Conservation (phyloP, 2,329 filamentous ascomycete genomes). For the Microdochium trichocladiopsis region DNA sequence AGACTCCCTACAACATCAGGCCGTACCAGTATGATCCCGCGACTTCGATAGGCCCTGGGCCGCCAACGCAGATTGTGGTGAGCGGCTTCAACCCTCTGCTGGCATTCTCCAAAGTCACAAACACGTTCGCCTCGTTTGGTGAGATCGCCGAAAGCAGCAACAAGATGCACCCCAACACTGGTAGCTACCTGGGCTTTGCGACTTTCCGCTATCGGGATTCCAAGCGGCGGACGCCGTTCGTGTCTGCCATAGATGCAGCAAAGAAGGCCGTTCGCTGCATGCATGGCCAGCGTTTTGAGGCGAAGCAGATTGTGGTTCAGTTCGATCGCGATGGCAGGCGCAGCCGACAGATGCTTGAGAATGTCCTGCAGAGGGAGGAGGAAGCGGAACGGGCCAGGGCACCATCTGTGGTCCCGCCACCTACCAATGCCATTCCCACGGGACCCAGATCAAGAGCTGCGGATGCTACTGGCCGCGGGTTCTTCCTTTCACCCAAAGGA, state of each 20-base stretch:
- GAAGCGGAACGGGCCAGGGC: constrained; percentile 36
- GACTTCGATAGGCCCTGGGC: constrained; percentile 81
- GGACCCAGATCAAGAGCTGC: constrained; percentile 21
- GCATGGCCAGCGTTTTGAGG: constrained; percentile 73
- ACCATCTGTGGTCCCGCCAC: constrained; percentile 11
- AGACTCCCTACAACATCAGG: constrained; percentile 71
- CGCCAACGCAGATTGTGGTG: constrained; percentile 84
- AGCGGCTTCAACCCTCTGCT: constrained; percentile 94
- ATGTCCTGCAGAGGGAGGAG: constrained; percentile 61
- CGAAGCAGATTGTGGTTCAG: constrained; percentile 71
- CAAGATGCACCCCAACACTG: constrained; percentile 90
- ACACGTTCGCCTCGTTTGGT: constrained; percentile 73
- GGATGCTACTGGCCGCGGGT: constrained; percentile 52
- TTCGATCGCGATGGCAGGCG: constrained; percentile 83
- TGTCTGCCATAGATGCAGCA: constrained; percentile 73
- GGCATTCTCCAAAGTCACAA: constrained; percentile 68
- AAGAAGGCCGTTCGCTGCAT: constrained; percentile 71
- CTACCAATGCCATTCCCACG: constrained; percentile 12
- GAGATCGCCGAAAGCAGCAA: constrained; percentile 89
- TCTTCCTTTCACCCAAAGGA: constrained; percentile 80
- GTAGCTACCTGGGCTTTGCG: constrained; percentile 88
- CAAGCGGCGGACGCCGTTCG: constrained; percentile 43
- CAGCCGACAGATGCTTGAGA: constrained; percentile 72
- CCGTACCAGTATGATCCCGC: constrained; percentile 76
- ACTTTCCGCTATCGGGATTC: constrained; percentile 83